Evolutionary conservation across 495 filamentous ascomycete species (phyloP).

Genomic region (Hypoxylon trugodes): DNA sequence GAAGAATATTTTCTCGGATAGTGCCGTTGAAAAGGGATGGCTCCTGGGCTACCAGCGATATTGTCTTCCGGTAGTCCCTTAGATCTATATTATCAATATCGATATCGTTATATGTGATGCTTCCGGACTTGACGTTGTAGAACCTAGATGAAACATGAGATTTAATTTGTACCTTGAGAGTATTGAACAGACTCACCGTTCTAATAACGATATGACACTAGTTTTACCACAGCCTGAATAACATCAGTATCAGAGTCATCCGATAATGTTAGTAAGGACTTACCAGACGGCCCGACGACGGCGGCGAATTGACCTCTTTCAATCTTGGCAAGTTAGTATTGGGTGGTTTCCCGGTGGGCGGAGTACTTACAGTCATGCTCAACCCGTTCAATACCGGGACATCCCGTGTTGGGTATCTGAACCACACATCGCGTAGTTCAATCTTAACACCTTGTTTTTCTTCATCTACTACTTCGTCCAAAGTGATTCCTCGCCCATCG

Average conservation of each 20-base stretch:
- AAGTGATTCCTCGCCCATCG: slow-evolving; percentile 38
- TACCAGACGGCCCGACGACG: slow-evolving; percentile 65
- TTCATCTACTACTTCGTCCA: slow-evolving; percentile 45
- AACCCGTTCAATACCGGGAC: slow-evolving; percentile 59
- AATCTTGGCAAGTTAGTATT: slow-evolving; percentile 51
- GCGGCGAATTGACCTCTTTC: slow-evolving; percentile 72
- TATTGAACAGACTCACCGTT: slow-evolving; percentile 48
- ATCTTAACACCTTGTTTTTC: slow-evolving; percentile 60
- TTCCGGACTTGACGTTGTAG: slow-evolving; percentile 60
- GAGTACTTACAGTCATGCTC: slow-evolving; percentile 54
- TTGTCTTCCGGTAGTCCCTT: slow-evolving; percentile 61
- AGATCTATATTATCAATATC: slow-evolving; percentile 55
- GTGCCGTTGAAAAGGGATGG: slow-evolving; percentile 68
- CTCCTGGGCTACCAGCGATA: slow-evolving; percentile 68
- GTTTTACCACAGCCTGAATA: slow-evolving; percentile 77
- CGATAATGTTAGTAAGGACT: background rate
- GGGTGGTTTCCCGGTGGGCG: slow-evolving; percentile 4
- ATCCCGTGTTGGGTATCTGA: slow-evolving; percentile 65
- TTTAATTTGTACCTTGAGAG: background rate
- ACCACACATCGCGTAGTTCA: slow-evolving; percentile 65
- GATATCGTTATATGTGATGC: slow-evolving; percentile 58
- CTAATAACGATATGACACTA: slow-evolving; percentile 71
- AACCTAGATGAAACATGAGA: slow-evolving; percentile 50
- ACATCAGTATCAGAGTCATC: slow-evolving; percentile 18
- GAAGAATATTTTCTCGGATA: slow-evolving; percentile 66